phyloP scores from a whole-genome alignment of 164 flowering plant species.

The Magnolia sinica region DNA sequence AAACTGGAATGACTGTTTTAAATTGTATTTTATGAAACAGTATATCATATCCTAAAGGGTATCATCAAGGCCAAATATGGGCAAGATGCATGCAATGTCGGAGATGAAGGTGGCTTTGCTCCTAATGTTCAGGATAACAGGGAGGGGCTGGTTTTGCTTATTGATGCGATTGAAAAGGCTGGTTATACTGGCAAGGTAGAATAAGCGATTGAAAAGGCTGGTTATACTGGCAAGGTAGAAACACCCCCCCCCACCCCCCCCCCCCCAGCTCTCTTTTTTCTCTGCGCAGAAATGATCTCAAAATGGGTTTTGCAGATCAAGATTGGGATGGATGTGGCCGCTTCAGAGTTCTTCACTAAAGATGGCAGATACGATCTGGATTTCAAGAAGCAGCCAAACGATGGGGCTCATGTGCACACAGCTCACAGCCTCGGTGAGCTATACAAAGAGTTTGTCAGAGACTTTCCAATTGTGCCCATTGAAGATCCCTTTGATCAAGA shows the following conservation, averaged over 20 bases:
- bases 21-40: constrained; percentile 32
- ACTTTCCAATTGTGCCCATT: constrained; percentile 95
- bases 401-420: constrained; percentile 73
- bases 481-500: constrained; percentile 99
- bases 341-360: constrained; percentile 83
- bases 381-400: constrained; percentile 95
- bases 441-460: constrained; percentile 76
- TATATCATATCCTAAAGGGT: constrained; percentile 84
- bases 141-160: constrained; percentile 84
- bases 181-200: constrained; percentile 94
- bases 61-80: constrained; percentile 90
- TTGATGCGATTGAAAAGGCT: constrained; percentile 93
- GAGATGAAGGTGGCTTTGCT: constrained; percentile 99
- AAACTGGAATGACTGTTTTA: constrained; percentile 3
- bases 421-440: constrained; percentile 71
- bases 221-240: too few species aligned
- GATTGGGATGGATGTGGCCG: constrained; percentile 99
- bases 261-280: too few species aligned
- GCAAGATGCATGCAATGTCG: constrained; percentile 98
- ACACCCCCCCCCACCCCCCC: too few species aligned
- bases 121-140: constrained; percentile 97
- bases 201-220: too few species aligned
- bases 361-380: constrained; percentile 79
- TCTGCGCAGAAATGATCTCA: constrained; percentile 2
- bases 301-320: constrained; percentile 60